These are phyloP conservation scores for Adansonia grandidieri DNA, from an alignment of 441 rosid genomes.

Conservation along the genomic window DNA sequence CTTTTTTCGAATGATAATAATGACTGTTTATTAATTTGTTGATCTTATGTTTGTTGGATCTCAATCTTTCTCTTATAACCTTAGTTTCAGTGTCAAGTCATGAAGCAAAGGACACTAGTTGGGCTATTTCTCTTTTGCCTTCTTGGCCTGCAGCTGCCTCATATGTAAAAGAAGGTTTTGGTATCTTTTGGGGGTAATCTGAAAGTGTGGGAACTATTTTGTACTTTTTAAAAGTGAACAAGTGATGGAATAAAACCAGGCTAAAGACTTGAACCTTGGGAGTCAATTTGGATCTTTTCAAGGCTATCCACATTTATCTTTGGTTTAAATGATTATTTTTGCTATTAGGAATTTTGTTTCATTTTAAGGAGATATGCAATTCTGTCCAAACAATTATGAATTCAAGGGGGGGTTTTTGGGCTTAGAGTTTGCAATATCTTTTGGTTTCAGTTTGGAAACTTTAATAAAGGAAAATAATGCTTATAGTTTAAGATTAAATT, in stretches of 20 bases:
- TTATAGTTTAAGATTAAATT: not conserved
- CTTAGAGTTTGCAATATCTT: constrained; percentile 8
- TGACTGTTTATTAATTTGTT: not conserved
- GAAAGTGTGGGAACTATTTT: not conserved
- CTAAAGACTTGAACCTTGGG: no score
- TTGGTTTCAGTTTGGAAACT: not conserved
- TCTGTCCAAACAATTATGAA: not conserved
- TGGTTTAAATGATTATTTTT: not conserved
- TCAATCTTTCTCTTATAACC: not conserved
- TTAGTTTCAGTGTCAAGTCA: not conserved
- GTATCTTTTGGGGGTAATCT: not conserved
- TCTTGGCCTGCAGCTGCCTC: not conserved
- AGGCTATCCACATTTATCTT: not conserved
- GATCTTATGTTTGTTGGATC: constrained; percentile 13
- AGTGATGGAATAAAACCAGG: constrained; percentile 11
- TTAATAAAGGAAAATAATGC: not conserved
- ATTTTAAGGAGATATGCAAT: not conserved
- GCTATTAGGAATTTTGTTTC: constrained; percentile 5
- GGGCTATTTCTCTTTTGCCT: not conserved
- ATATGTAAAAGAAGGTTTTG: not conserved
- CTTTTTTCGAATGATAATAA: constrained; percentile 19
- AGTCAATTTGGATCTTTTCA: not conserved
- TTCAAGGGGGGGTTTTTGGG: not conserved
- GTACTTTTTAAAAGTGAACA: not conserved
- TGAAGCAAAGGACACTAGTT: not conserved